These are phyloP conservation scores for Exidia glandulosa DNA, from an alignment of 768 basidiomycete species.

Conservation along the genomic window DNA sequence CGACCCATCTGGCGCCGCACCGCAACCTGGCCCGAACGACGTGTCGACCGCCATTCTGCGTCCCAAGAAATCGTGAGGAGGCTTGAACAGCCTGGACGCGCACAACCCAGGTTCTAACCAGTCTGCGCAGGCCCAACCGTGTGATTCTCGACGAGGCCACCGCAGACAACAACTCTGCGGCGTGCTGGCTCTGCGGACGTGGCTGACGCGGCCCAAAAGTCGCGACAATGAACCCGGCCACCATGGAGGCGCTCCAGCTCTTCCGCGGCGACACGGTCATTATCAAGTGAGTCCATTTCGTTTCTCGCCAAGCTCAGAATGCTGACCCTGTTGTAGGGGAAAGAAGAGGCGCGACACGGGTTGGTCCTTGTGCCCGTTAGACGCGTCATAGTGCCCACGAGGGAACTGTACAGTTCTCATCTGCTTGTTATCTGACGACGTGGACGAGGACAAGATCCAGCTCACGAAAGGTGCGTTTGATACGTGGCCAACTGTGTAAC, in stretches of 20 bases:
- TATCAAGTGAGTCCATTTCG: slow-evolving; percentile 47
- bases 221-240: slow-evolving; percentile 89
- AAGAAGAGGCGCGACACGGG: slow-evolving; percentile 93
- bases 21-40: slow-evolving; percentile 81
- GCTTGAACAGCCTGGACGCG: slow-evolving; percentile 9
- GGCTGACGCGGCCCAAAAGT: slow-evolving; percentile 32
- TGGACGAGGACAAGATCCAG: slow-evolving; percentile 96
- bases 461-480: slow-evolving; percentile 67
- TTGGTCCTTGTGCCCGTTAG: slow-evolving; percentile 4
- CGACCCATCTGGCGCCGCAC: slow-evolving; percentile 74
- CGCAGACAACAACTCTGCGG: slow-evolving; percentile 84
- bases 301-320: background rate
- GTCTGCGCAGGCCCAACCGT: slow-evolving; percentile 71
- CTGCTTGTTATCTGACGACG: slow-evolving; percentile 88
- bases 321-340: slow-evolving; percentile 40
- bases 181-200: background rate
- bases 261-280: slow-evolving; percentile 98
- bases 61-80: slow-evolving; percentile 93
- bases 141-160: slow-evolving; percentile 93
- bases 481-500: background rate
- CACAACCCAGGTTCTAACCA: slow-evolving; percentile 9
- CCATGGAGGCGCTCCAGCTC: slow-evolving; percentile 87
- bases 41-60: slow-evolving; percentile 90
- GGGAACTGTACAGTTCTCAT: slow-evolving; percentile 56
- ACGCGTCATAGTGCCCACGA: background rate